Evolutionary conservation across 1,139 yeast species (phyloP), one percentile per base, ranked within the genome.

Genomic region (Hyphopichia fennica): DNA sequence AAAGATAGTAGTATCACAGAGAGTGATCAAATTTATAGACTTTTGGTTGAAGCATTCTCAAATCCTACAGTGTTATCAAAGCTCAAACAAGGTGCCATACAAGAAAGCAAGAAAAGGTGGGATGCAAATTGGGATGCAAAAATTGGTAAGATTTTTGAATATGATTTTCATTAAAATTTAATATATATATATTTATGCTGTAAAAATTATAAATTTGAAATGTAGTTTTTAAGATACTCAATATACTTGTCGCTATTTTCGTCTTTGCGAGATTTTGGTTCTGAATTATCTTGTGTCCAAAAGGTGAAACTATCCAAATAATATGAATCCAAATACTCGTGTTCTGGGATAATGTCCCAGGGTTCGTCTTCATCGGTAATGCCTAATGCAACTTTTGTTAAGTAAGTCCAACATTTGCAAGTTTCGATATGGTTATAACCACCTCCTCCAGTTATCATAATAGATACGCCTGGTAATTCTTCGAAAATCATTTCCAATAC

Each of bases 71-170:
- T 60, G 2, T 54, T 67, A 20, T 52, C 53, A 5, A 67, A 51
- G 2, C 58, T 91, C 37, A 82, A 77, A 50, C 49, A 56, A 6
- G 96, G 96, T 8, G 98, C 97, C 0, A 32, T 82, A 45, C 46
- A 57, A 17, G 96, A 91, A 59, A 80, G 95, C 41, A 50, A 69
- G 35, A 60, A 65, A 28, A 75, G 88, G 43, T 93, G 98, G 98
- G 79, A 81, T 37, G 67, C 74, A 16, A 87, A 85, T 55, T 93
- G 99, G 99, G 57, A 60, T 22, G 34, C 34, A 3, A 46, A 51
- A 9, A 45, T 66, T 53, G 52, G 59, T 22, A 45, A 54, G 32
- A 40, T 30, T 18, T 56, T 69, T 49, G 48, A 47, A 33, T 52
- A 54, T 31, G 45, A 49, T 17, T 30, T 11, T 7, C 10, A 22